A percentile compares a stretch with the other conserved stretches of the same genome.
Conservation (phyloP, 169 alveolate genomes). For the Eimeria nieschulzi region DNA sequence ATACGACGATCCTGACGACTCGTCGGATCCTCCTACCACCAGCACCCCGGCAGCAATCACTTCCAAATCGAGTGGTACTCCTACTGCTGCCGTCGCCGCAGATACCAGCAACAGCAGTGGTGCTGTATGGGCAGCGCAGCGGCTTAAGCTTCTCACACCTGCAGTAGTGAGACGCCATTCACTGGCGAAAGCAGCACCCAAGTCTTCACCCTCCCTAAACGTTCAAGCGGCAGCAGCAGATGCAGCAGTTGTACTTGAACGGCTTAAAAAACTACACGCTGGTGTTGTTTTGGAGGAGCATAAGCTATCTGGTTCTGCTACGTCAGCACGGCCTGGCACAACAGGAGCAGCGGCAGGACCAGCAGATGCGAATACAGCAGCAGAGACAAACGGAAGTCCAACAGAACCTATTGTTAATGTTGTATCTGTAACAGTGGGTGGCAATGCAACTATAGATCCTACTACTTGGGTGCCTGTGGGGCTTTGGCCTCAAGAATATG, state of each 20-base stretch:
- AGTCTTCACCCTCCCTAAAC: slow-evolving; percentile 40
- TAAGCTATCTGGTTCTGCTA: background rate
- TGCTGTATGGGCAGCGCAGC: slow-evolving; percentile 72
- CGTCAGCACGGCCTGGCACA: slow-evolving; percentile 26
- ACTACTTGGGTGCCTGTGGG: slow-evolving; percentile 57
- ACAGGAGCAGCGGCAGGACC: slow-evolving; percentile 25
- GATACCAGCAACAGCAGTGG: background rate
- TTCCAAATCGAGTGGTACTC: slow-evolving; percentile 31
- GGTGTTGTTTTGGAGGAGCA: slow-evolving; percentile 53
- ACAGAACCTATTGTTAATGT: slow-evolving; percentile 47
- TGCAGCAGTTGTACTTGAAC: slow-evolving; percentile 54
- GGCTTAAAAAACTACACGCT: slow-evolving; percentile 53
- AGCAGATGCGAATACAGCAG: slow-evolving; percentile 36
- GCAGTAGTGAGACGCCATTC: slow-evolving; percentile 74
- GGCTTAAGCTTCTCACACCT: slow-evolving; percentile 73
- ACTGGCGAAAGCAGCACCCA: slow-evolving; percentile 55
- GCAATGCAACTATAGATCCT: slow-evolving; percentile 46
- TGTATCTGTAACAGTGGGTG: slow-evolving; percentile 43
- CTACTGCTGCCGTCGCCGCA: slow-evolving; percentile 41
- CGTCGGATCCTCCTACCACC: slow-evolving; percentile 30
- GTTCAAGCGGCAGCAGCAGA: slow-evolving; percentile 64
- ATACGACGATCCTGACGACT: slow-evolving; percentile 74
- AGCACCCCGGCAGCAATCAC: slow-evolving; percentile 36
- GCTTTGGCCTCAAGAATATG: slow-evolving; percentile 75
- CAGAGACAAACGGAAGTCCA: background rate